phyloP scores from a whole-genome alignment of 1,284 basidiomycete species.

The Microbotryum saponariae region DNA sequence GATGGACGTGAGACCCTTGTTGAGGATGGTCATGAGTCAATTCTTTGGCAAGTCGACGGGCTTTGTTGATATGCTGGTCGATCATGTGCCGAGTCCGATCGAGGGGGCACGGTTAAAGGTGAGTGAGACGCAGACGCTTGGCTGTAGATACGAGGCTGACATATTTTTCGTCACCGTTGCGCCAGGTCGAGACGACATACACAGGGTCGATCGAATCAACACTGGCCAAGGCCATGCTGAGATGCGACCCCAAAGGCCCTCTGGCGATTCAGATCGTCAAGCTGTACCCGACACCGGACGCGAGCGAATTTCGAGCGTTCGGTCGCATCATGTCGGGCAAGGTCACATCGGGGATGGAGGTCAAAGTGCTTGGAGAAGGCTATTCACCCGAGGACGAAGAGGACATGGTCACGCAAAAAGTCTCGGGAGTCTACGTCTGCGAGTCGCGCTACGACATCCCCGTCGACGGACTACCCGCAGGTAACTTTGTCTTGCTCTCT shows the following conservation, averaged over 20 bases:
- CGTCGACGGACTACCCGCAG: constrained; percentile 77
- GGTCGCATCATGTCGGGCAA: constrained; percentile 92
- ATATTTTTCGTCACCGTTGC: no score
- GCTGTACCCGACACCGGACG: constrained; percentile 90
- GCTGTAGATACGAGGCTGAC: not conserved
- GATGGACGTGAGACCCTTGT: constrained; percentile 90
- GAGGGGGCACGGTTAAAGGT: constrained; percentile 67
- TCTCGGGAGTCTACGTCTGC: constrained; percentile 82
- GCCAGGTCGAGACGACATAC: constrained; percentile 69
- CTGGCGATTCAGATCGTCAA: constrained; percentile 90
- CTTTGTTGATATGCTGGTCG: constrained; percentile 82
- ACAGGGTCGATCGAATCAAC: constrained; percentile 75
- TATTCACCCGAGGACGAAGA: constrained; percentile 98
- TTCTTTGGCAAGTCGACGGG: constrained; percentile 90
- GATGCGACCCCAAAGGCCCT: constrained; percentile 75
- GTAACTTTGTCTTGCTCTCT: constrained; percentile 83
- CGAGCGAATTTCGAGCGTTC: constrained; percentile 89
- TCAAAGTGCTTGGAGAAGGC: constrained; percentile 96
- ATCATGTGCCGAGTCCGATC: constrained; percentile 77
- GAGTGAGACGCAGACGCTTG: constrained; percentile 39
- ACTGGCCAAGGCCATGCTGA: constrained; percentile 67
- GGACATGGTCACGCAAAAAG: constrained; percentile 81
- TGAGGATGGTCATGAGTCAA: constrained; percentile 87
- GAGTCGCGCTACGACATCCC: constrained; percentile 91
- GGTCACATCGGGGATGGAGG: constrained; percentile 65